These are phyloP conservation scores for Balansia obtecta DNA, from an alignment of 2,329 filamentous ascomycete genomes.

Conservation along the genomic window DNA sequence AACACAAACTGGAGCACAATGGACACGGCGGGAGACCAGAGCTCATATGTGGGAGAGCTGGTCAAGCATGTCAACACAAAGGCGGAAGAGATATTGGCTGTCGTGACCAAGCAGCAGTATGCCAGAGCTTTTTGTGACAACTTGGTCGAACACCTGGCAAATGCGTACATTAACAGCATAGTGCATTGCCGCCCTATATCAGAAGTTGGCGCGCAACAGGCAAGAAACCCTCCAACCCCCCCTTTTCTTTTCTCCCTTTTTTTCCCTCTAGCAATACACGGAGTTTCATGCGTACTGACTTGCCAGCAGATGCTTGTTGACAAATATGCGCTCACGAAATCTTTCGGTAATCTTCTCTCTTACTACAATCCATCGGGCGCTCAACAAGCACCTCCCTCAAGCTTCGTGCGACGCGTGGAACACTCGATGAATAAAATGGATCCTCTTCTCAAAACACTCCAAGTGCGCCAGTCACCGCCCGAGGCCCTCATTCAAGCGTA, in stretches of 20 bases:
- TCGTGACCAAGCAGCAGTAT: slow-evolving; percentile 85
- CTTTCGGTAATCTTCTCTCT: slow-evolving; percentile 58
- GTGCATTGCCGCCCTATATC: slow-evolving; percentile 84
- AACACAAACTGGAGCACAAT: slow-evolving; percentile 92
- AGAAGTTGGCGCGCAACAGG: slow-evolving; percentile 87
- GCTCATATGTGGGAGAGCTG: slow-evolving; percentile 77
- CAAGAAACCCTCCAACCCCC: slow-evolving; percentile 20
- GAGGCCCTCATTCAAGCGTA: slow-evolving; percentile 96
- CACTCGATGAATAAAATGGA: slow-evolving; percentile 78
- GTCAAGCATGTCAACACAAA: slow-evolving; percentile 59
- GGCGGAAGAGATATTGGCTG: slow-evolving; percentile 59
- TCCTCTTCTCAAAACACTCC: slow-evolving; percentile 86
- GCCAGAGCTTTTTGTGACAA: slow-evolving; percentile 92
- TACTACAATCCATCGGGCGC: slow-evolving; percentile 38
- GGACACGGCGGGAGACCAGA: slow-evolving; percentile 87
- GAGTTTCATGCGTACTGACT: not conserved
- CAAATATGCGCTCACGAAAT: slow-evolving; percentile 79
- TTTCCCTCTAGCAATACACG: not conserved
- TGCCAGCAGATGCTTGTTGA: slow-evolving; percentile 73
- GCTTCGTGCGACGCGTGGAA: slow-evolving; percentile 78
- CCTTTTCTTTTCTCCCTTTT: too few relatives aligned
- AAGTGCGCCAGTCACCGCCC: slow-evolving; percentile 81
- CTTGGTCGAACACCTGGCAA: slow-evolving; percentile 77
- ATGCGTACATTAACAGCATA: slow-evolving; percentile 68
- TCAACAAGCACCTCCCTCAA: slow-evolving; percentile 32